Evolutionary conservation across 1,284 basidiomycete genomes (phyloP).

Genomic region (Megacollybia platyphylla): DNA sequence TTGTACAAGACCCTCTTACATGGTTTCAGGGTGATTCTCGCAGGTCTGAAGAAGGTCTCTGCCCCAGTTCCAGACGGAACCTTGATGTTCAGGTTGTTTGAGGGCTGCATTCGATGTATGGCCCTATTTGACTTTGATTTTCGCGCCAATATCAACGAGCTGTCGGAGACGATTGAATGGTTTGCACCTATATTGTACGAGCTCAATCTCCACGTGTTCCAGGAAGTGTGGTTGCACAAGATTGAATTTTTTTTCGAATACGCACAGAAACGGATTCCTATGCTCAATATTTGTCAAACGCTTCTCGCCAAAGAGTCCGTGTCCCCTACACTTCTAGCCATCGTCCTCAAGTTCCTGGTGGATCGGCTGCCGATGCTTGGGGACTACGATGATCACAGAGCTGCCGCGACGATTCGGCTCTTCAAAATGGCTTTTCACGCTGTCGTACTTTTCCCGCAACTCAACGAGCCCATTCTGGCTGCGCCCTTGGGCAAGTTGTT

Average conservation of each 20-base stretch:
- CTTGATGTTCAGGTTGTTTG: conserved; percentile 79
- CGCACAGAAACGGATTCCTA: conserved; percentile 63
- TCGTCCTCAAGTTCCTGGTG: conserved; percentile 83
- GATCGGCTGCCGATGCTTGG: conserved; percentile 78
- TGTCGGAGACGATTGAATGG: conserved; percentile 82
- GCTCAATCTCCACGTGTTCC: conserved; percentile 83
- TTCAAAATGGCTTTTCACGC: conserved; percentile 97
- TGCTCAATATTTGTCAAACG: conserved; percentile 81
- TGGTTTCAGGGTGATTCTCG: conserved; percentile 78
- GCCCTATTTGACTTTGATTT: conserved; percentile 76
- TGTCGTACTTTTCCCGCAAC: conserved; percentile 65
- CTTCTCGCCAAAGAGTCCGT: conserved; percentile 79
- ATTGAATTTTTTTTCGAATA: conserved; percentile 82
- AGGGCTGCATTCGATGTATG: conserved; percentile 78
- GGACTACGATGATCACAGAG: conserved; percentile 72
- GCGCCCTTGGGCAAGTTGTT: conserved; percentile 89
- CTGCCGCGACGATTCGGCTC: conserved; percentile 75
- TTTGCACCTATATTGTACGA: conserved; percentile 72
- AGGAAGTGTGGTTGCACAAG: conserved; percentile 89
- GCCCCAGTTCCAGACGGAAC: conserved; percentile 78
- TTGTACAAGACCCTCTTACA: conserved; percentile 86
- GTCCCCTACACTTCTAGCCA: conserved; percentile 87
- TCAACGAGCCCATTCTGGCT: conserved; percentile 88
- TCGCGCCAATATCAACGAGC: conserved; percentile 40
- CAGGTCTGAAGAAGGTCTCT: conserved; percentile 71